Evolutionary conservation across 257 asterid genomes (phyloP).

Genomic region (Scutellaria galericulata): DNA sequence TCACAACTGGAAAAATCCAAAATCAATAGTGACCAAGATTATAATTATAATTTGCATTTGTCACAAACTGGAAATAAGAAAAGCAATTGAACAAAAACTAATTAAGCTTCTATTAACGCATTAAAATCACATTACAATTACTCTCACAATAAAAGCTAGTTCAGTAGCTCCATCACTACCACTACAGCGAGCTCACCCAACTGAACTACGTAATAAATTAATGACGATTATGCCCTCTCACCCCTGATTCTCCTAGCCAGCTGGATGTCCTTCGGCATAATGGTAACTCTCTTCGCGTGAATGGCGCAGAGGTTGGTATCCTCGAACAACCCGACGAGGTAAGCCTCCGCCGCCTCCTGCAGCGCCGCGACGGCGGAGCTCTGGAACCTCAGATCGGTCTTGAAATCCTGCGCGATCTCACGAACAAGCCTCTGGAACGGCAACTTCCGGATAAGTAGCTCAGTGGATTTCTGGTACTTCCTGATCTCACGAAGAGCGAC

Average conservation of each 20-base stretch:
- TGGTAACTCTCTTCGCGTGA: conserved; percentile 39
- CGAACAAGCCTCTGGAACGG: conserved; percentile 48
- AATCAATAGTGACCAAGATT: not conserved
- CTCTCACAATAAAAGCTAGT: not conserved
- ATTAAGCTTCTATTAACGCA: not conserved
- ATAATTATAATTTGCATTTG: not conserved
- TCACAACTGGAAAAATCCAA: not conserved
- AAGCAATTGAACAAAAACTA: not conserved
- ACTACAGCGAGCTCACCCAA: not conserved
- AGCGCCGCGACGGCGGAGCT: conserved; percentile 46
- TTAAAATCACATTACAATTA: not conserved
- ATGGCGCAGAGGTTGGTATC: conserved; percentile 43
- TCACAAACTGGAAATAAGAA: not conserved
- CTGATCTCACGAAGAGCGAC: conserved; percentile 43
- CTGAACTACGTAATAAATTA: not conserved
- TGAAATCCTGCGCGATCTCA: conserved; percentile 47
- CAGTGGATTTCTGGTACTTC: conserved; percentile 38
- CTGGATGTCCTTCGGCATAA: conserved; percentile 46
- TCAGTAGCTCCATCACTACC: no score
- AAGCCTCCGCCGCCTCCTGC: conserved; percentile 48
- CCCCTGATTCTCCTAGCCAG: conserved; percentile 46
- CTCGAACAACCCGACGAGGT: conserved; percentile 41
- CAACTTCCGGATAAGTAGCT: conserved; percentile 35
- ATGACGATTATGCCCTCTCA: conserved; percentile 33
- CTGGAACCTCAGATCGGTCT: conserved; percentile 42